A percentile compares a stretch with the other conserved stretches of the same genome.
Conservation (phyloP, 805 yeast genomes). For the Cyberlindnera euphorbiae region DNA sequence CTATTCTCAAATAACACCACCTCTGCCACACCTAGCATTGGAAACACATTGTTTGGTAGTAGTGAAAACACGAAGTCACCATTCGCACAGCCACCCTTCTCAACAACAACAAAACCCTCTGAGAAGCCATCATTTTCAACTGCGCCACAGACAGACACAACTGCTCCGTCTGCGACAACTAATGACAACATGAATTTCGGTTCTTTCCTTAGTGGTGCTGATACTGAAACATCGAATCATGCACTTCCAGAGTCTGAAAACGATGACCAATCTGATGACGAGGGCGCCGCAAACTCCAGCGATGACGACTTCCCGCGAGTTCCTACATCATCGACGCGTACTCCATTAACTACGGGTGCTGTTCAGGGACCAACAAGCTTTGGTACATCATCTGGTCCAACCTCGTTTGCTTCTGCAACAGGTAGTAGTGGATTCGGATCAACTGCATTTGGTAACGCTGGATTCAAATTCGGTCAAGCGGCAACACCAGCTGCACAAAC, state of each 20-base stretch:
- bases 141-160: no score
- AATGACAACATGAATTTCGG: slow-evolving; percentile 7
- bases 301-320: no score
- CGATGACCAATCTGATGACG: slow-evolving; percentile 7
- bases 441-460: slow-evolving; percentile 3
- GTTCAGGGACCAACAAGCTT: slow-evolving; percentile 4
- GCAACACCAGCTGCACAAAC: not conserved
- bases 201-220: slow-evolving; percentile 5
- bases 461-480: slow-evolving; percentile 5
- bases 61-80: no score
- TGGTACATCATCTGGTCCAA: slow-evolving; percentile 4
- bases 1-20: not conserved
- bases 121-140: no score
- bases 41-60: not conserved
- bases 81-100: no score
- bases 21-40: not conserved
- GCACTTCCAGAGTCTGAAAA: slow-evolving; percentile 5
- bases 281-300: slow-evolving; percentile 7
- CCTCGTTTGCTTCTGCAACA: slow-evolving; percentile 1
- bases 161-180: no score
- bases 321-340: not conserved
- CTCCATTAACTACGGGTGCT: not conserved
- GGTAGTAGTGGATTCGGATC: slow-evolving; percentile 8
- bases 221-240: not conserved
- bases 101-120: no score